phyloP scores from a whole-genome alignment of 75 land plant species.

The Pinus taeda region DNA sequence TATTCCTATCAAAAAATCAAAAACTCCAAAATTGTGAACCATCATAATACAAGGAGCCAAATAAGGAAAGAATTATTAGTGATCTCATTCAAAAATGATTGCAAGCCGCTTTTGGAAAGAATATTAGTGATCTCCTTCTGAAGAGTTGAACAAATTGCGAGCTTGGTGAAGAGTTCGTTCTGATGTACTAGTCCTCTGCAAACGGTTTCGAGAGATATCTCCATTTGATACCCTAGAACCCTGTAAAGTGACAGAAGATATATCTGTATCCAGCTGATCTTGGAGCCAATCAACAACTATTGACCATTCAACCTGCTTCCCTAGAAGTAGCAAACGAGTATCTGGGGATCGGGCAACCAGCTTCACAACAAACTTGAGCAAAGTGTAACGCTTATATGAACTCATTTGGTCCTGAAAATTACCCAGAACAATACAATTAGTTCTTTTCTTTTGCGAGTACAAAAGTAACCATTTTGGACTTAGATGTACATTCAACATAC shows the following conservation, averaged over 20 bases:
- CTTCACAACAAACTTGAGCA: conserved; percentile 28
- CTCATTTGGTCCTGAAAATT: conserved; percentile 12
- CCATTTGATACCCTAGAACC: conserved; percentile 18
- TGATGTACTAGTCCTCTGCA: conserved; percentile 22
- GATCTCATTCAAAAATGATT: conserved; percentile 7
- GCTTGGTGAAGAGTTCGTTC: conserved; percentile 26
- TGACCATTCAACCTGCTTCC: conserved; percentile 20
- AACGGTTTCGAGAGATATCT: conserved; percentile 18
- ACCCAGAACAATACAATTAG: background rate
- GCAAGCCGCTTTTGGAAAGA: background rate
- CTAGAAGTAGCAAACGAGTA: conserved; percentile 5
- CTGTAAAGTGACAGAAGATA: background rate
- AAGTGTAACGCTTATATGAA: conserved; percentile 16
- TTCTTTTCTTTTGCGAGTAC: background rate
- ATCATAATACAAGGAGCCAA: conserved; percentile 6
- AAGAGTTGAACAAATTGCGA: conserved; percentile 19
- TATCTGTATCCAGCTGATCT: conserved; percentile 15
- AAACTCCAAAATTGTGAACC: conserved; percentile 9
- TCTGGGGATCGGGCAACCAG: no score
- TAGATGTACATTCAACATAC: conserved; percentile 7
- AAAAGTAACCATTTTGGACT: background rate
- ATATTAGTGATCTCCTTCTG: background rate
- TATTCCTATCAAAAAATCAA: conserved; percentile 1
- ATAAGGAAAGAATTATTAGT: background rate
- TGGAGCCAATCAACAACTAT: conserved; percentile 32